Evolutionary conservation across 768 basidiomycete species (phyloP), one percentile per base, ranked within the genome.

Genomic region (Cystoderma amianthinum): DNA sequence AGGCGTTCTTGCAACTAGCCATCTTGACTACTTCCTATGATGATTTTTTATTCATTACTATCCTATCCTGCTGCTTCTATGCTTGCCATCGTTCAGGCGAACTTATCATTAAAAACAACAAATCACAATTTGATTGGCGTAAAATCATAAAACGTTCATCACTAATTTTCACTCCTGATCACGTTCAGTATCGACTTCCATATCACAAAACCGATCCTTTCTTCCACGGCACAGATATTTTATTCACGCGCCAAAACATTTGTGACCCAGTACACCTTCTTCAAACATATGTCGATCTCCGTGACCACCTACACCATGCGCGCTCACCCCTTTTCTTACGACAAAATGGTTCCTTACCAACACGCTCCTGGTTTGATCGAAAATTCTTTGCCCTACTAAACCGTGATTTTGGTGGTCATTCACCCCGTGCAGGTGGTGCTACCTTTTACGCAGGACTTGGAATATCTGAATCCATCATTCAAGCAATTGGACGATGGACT

Each of bases 121-220:
- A 38, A n/a, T 32, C 33, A 1, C 35, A 50, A 2, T 47, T 46
- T 5, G 48, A 61, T 33, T 59, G 50, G 53, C 37, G 47, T 1
- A 61, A 61, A 38, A 44, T 59, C 16, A 58, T 61, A 30, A 51
- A 54, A 32, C 39, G 48, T 3, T 19, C 46, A 3, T 55, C 53
- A n/a, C 20, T 56, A 2, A 16, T 24, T n/a, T 51, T 60, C 25
- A 17, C 18, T 0, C 11, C 35, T 10, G 39, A 41, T 9, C 25
- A 38, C n/a, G 48, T 45, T 4, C 38, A 46, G 18, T 62, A 60
- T 39, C 49, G 41, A 20, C 47, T 62, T 0, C 58, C 56, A 4
- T 62, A 62, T 37, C 57, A 62, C 38, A 62, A 62, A 33, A 39
- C 43, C 2, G 49, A 62, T 38, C 52, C 48, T 5, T 60, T 62